Evolutionary conservation across 768 basidiomycete species (phyloP).

Genomic region (Coprinopsis cinerea): DNA sequence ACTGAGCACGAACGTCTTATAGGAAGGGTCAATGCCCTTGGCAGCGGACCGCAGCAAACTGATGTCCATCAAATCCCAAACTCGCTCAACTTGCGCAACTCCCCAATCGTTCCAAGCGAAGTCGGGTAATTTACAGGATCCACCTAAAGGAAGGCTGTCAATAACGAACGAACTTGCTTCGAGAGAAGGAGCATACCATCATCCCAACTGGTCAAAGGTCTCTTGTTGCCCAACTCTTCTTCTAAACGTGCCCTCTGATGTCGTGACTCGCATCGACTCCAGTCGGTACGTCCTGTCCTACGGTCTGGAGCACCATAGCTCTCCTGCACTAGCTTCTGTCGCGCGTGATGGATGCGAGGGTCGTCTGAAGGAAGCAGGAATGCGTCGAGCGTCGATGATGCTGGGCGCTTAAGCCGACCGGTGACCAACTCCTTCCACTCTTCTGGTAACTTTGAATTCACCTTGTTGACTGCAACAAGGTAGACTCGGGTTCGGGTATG

Average conservation of each 20-base stretch:
- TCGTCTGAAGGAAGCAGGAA: constrained; percentile 91
- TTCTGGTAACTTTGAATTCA: constrained; percentile 51
- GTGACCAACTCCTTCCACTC: constrained; percentile 62
- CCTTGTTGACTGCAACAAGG: constrained; percentile 71
- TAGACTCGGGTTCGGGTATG: constrained; percentile 92
- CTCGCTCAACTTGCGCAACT: constrained; percentile 86
- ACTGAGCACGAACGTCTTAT: constrained; percentile 73
- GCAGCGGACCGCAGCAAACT: constrained; percentile 75
- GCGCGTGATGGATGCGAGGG: constrained; percentile 83
- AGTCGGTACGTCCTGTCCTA: constrained; percentile 73
- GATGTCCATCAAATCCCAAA: constrained; percentile 95
- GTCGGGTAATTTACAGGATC: constrained; percentile 79
- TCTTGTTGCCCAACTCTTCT: constrained; percentile 73
- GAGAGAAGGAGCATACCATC: constrained; percentile 49
- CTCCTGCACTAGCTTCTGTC: constrained; percentile 76
- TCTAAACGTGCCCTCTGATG: constrained; percentile 85
- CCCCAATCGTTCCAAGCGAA: constrained; percentile 96
- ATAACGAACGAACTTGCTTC: not conserved
- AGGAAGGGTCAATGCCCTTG: constrained; percentile 77
- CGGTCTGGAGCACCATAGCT: constrained; percentile 59
- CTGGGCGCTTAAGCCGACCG: constrained; percentile 68
- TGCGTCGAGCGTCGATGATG: constrained; percentile 85
- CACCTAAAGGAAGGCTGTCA: constrained; percentile 39
- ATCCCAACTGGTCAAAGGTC: constrained; percentile 90
- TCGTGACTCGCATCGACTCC: constrained; percentile 89